A percentile compares a stretch with the other conserved stretches of the same genome.
These are phyloP conservation scores for Lachnellula cervina DNA, from an alignment of 2,329 filamentous ascomycete species.

Conservation along the genomic window DNA sequence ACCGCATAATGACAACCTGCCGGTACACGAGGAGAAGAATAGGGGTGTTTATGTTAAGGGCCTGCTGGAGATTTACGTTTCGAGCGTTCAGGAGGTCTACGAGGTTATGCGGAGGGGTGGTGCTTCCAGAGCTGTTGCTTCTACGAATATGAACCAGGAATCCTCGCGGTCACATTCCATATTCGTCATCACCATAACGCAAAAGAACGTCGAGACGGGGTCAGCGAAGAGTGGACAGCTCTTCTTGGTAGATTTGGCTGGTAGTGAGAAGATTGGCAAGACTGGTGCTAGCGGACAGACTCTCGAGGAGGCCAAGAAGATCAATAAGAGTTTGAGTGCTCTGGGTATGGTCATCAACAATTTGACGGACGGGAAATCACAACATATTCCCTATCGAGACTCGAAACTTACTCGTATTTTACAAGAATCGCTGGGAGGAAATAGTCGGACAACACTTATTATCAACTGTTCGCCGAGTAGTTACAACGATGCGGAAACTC, in stretches of 20 bases:
- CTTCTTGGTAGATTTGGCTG: constrained; percentile 95
- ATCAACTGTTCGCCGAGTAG: constrained; percentile 99
- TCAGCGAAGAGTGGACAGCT: constrained; percentile 95
- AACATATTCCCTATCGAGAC: constrained; percentile 93
- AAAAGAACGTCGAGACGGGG: constrained; percentile 96
- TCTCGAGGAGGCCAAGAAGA: constrained; percentile 97
- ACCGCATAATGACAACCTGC: constrained; percentile 92
- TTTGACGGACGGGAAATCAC: constrained; percentile 93
- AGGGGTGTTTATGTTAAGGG: constrained; percentile 96
- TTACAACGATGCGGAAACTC: constrained; percentile 93
- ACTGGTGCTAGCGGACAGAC: constrained; percentile 97
- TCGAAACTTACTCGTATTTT: constrained; percentile 96
- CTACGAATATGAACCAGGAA: constrained; percentile 99
- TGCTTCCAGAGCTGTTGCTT: constrained; percentile 81
- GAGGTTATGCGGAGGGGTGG: constrained; percentile 95
- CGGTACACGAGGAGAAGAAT: constrained; percentile 97
- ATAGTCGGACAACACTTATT: constrained; percentile 95
- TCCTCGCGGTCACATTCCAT: constrained; percentile 98
- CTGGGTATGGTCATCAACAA: constrained; percentile 99
- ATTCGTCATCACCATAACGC: constrained; percentile 92
- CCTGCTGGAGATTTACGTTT: constrained; percentile 89
- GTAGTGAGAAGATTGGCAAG: constrained; percentile 98
- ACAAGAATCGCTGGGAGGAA: constrained; percentile 95
- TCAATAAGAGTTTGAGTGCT: constrained; percentile 98
- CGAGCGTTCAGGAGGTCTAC: constrained; percentile 91